These are phyloP conservation scores for Pichia sp. DNA, from an alignment of 1,139 yeast species.

Conservation along the genomic window DNA sequence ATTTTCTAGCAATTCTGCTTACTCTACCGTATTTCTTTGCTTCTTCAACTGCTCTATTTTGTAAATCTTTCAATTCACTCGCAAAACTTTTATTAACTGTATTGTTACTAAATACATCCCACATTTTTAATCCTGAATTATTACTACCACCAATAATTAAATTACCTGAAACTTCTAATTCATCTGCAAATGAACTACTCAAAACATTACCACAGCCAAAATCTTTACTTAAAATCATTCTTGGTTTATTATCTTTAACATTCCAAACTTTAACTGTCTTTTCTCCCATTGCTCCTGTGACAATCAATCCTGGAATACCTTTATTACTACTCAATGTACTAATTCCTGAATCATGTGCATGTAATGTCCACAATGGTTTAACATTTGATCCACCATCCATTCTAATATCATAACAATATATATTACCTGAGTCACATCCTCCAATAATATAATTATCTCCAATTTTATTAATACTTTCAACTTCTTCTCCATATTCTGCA, in stretches of 20 bases:
- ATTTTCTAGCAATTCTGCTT: conserved; percentile 71
- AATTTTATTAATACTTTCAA: conserved; percentile 76
- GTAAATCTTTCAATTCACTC: conserved; percentile 48
- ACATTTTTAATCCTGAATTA: conserved; percentile 65
- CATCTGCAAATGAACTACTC: conserved; percentile 78
- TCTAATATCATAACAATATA: conserved; percentile 85
- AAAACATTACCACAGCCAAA: conserved; percentile 93
- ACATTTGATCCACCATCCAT: conserved; percentile 31
- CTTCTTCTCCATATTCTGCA: conserved; percentile 57
- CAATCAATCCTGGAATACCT: conserved; percentile 65
- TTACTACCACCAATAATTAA: conserved; percentile 79
- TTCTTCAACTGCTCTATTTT: conserved; percentile 49
- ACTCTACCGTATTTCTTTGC: conserved; percentile 52
- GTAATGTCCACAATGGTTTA: conserved; percentile 86
- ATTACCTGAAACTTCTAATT: conserved; percentile 78
- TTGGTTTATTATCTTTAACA: conserved; percentile 48
- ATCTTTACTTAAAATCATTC: conserved; percentile 87
- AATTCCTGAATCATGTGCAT: conserved; percentile 94
- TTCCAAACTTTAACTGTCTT: conserved; percentile 86
- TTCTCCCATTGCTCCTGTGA: conserved; percentile 90
- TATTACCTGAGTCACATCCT: conserved; percentile 88
- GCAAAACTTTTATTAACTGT: conserved; percentile 69
- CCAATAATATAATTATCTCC: conserved; percentile 66
- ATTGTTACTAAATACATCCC: conserved; percentile 84
- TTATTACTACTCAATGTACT: conserved; percentile 70